A percentile compares a stretch with the other conserved stretches of the same genome.
Evolutionary conservation across 495 filamentous ascomycete genomes (phyloP).

Genomic region (Podospora sp.): DNA sequence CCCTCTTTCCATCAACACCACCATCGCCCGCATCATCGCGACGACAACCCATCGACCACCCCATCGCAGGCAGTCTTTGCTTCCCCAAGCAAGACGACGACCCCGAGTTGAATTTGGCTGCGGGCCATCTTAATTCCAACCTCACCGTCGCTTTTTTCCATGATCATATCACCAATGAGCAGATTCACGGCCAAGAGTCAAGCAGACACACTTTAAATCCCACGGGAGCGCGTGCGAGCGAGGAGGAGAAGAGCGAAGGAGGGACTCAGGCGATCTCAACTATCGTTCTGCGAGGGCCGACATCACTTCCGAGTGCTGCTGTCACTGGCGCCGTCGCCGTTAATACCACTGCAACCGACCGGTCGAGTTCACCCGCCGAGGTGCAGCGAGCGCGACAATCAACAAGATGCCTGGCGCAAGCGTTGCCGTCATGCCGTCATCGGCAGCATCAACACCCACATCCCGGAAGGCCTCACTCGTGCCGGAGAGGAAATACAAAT

Average conservation of each 20-base stretch:
- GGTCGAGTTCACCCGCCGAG: slow-evolving; percentile 28
- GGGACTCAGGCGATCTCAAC: slow-evolving; percentile 53
- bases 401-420: slow-evolving; percentile 66
- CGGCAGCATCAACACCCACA: slow-evolving; percentile 62
- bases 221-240: slow-evolving; percentile 57
- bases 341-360: slow-evolving; percentile 30
- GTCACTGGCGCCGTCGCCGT: slow-evolving; percentile 40
- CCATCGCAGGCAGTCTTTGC: slow-evolving; percentile 29
- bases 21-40: slow-evolving; percentile 13
- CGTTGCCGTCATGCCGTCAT: slow-evolving; percentile 59
- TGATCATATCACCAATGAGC: slow-evolving; percentile 64
- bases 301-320: slow-evolving; percentile 36
- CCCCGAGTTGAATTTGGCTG: slow-evolving; percentile 28
- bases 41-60: slow-evolving; percentile 14
- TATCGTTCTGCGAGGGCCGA: slow-evolving; percentile 51
- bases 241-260: slow-evolving; percentile 31
- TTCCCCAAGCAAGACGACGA: slow-evolving; percentile 31
- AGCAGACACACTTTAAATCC: slow-evolving; percentile 64
- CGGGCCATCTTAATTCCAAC: slow-evolving; percentile 30
- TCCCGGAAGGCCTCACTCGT: slow-evolving; percentile 62
- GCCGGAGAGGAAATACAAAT: slow-evolving; percentile 97
- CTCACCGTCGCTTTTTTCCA: slow-evolving; percentile 42
- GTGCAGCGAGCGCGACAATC: slow-evolving; percentile 49
- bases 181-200: slow-evolving; percentile 50
- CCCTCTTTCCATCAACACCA: slow-evolving; percentile 33